phyloP scores from a whole-genome alignment of 495 filamentous ascomycete genomes.

The Penicillium flavigenum region DNA sequence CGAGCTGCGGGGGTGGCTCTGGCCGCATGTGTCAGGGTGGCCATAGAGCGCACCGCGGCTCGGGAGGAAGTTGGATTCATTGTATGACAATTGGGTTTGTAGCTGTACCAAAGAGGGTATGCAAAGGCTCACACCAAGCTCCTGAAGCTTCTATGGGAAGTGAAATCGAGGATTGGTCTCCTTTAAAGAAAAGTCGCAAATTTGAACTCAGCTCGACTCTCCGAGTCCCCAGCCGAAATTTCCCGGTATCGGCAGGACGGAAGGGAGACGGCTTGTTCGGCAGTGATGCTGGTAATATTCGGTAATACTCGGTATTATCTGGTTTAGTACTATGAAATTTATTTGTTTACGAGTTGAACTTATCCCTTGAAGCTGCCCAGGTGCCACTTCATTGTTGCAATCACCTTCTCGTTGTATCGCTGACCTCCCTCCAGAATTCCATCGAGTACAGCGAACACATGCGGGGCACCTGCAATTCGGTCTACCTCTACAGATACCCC shows the following conservation, averaged over 20 bases:
- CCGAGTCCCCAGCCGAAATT: constrained; percentile 39
- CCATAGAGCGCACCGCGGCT: constrained; percentile 49
- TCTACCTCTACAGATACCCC: constrained; percentile 37
- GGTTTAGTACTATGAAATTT: constrained; percentile 23
- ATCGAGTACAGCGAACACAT: constrained; percentile 38
- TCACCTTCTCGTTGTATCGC: constrained; percentile 30
- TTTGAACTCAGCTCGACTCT: constrained; percentile 17
- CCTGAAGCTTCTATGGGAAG: constrained; percentile 10
- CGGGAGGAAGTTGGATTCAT: constrained; percentile 38
- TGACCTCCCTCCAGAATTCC: constrained; percentile 31
- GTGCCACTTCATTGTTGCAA: constrained; percentile 29
- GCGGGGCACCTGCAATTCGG: constrained; percentile 35
- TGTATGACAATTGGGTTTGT: constrained; percentile 12
- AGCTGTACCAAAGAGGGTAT: constrained; percentile 12
- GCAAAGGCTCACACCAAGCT: constrained; percentile 10
- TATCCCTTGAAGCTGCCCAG: constrained; percentile 20
- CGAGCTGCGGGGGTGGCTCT: constrained; percentile 44
- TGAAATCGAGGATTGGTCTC: constrained; percentile 8
- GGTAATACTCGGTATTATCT: background rate
- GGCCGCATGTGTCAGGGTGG: constrained; percentile 42
- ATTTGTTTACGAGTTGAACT: constrained; percentile 1
- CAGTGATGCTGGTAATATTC: constrained; percentile 11
- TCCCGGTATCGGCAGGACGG: constrained; percentile 40
- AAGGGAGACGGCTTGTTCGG: constrained; percentile 12
- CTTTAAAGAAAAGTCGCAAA: constrained; percentile 22